Evolutionary conservation across 2,329 filamentous ascomycete genomes (phyloP).

Genomic region (Graphilbum ipis-grandicollis): DNA sequence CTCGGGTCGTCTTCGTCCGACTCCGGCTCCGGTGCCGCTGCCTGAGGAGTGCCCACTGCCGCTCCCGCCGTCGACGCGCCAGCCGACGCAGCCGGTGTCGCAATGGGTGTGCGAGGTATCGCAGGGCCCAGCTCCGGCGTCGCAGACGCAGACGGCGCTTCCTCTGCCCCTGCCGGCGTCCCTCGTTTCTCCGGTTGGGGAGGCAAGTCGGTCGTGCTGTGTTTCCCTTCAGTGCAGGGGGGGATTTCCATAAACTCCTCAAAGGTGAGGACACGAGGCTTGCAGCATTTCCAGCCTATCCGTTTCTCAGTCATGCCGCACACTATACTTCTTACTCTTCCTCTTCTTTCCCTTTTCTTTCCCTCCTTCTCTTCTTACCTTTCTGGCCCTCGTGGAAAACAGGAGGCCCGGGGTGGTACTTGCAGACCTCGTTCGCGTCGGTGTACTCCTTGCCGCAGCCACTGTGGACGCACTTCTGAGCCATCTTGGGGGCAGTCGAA

Average conservation of each 20-base stretch:
- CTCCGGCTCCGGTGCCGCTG: slow-evolving; percentile 50
- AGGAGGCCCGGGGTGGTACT: slow-evolving; percentile 85
- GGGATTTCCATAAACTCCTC: slow-evolving; percentile 92
- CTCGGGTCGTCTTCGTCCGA: slow-evolving; percentile 75
- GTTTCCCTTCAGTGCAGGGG: slow-evolving; percentile 83
- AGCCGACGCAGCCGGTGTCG: slow-evolving; percentile 22
- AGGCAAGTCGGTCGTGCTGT: slow-evolving; percentile 67
- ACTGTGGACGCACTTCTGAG: slow-evolving; percentile 87
- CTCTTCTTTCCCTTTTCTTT: not conserved
- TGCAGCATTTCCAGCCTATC: slow-evolving; percentile 96
- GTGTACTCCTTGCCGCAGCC: slow-evolving; percentile 82
- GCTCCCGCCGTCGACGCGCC: slow-evolving; percentile 10
- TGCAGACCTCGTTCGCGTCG: slow-evolving; percentile 66
- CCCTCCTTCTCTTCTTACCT: slow-evolving; percentile 38
- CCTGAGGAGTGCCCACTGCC: slow-evolving; percentile 22
- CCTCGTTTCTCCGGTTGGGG: slow-evolving; percentile 40
- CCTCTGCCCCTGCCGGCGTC: slow-evolving; percentile 32
- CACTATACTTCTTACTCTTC: not conserved
- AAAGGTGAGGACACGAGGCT: slow-evolving; percentile 87
- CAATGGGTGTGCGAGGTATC: slow-evolving; percentile 20
- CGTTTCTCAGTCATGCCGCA: too few relatives aligned
- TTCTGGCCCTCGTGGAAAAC: slow-evolving; percentile 98
- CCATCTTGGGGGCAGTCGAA: too few relatives aligned
- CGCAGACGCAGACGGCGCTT: slow-evolving; percentile 9
- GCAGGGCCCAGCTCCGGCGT: slow-evolving; percentile 15